Base-by-base conservation (phyloP, 2,329 filamentous ascomycete genomes). In the Chaetothyriales sp. region DNA sequence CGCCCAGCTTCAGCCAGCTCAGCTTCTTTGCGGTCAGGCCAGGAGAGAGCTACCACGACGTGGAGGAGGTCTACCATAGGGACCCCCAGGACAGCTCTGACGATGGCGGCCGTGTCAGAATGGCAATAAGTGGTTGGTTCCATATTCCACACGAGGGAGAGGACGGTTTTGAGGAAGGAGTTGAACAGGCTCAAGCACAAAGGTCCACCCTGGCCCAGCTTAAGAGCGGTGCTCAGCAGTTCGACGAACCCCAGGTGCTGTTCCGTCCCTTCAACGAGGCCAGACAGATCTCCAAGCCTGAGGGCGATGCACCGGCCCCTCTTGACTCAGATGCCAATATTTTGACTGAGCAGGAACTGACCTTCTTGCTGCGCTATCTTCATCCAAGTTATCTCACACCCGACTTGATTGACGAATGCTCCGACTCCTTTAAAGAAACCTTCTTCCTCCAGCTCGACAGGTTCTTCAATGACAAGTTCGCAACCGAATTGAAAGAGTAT, bases 41-140 rank as follows among this genome's bases (percentile, higher is more conserved):
- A 0, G 92, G 92, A n/a, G 83, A 95, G 75, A 96, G 90, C 66
- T 98, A 96, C 68, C 92, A 98, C 68, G 92, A 98, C 65, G 92
- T 98, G 50, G 90, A 96, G 70, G 92, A 98, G 69, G 92, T 98
- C 3, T 96, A 95, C 69, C 80, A 85, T 61, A 74, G 64, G 53
- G 73, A 71, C 64, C 76, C 71, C 60, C 77, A 79, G 67, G 76
- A 80, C 50, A 18, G 28, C 18, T 18, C 18, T 18, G 18, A 47
- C 2, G 76, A 75, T 64, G 79, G 75, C 66, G 76, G 63, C 54
- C 64, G 68, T 7, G 80, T 95, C 47, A 82, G 92, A 59, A 96
- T 98, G 90, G 92, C 92, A 48, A 95, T 98, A 63, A 95, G 87
- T 64, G 92, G 92, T 49, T 98, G 92, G 92, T 98, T 93, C 67